phyloP scores from a whole-genome alignment of 768 basidiomycete genomes.

The Serendipita sp. region DNA sequence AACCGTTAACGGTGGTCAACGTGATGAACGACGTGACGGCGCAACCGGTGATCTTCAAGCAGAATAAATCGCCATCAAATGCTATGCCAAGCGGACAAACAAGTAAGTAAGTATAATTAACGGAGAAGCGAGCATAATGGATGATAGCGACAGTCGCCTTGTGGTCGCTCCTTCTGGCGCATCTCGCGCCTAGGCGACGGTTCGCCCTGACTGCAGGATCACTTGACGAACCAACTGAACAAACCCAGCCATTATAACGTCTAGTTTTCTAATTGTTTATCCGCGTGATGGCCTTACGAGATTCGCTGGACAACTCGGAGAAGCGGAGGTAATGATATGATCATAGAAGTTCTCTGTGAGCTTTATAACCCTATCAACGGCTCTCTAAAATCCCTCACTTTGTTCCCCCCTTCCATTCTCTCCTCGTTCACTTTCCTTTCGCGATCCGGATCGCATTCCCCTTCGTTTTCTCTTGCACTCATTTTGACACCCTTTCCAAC shows the following conservation, averaged over 20 bases:
- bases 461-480: neutral
- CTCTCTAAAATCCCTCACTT: neutral
- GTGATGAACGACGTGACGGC: neutral
- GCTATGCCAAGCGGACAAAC: too few relatives aligned
- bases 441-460: conserved; percentile 5
- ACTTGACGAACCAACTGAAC: too few relatives aligned
- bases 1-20: too few relatives aligned
- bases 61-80: neutral
- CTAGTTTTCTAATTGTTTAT: too few relatives aligned
- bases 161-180: too few relatives aligned
- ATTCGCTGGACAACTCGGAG: neutral
- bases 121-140: too few relatives aligned
- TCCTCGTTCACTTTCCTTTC: neutral
- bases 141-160: too few relatives aligned
- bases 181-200: too few relatives aligned
- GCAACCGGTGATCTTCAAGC: neutral
- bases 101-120: too few relatives aligned
- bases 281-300: too few relatives aligned
- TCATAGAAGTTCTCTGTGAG: neutral
- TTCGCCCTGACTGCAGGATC: too few relatives aligned
- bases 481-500: neutral
- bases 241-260: too few relatives aligned
- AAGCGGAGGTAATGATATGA: neutral
- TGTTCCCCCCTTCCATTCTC: neutral
- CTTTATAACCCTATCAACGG: neutral